Base-by-base conservation (phyloP, 2,329 filamentous ascomycete genomes). In the Cadophora luteo-olivacea region DNA sequence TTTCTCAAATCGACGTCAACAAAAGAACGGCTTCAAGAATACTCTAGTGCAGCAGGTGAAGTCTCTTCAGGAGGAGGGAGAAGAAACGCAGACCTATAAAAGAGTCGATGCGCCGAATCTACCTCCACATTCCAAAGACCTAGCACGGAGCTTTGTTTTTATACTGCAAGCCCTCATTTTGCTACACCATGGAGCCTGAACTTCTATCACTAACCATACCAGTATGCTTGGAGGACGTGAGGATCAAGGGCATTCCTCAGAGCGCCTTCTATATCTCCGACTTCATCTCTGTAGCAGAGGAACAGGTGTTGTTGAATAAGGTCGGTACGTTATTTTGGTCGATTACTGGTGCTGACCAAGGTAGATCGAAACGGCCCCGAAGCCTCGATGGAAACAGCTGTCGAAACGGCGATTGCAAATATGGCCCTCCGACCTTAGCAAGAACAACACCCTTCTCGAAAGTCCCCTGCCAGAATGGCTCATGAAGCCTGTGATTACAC, bases 361-460 rank as follows among this genome's bases (percentile, higher is more conserved):
- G 29, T 61, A 77, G 85, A 87, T 91, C 74, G 82, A 83, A 63
- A 83, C 86, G 55, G 89, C 89, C 0, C 91, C 92, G 32, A 90
- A 89, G 71, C 90, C 92, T 32, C 87, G 90, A 78, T 99, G 96
- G 95, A 94, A 93, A 70, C 86, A 91, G 61, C 90, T 99, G 66
- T 89, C 91, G n/a, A 93, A 94, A 79, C 92, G 96, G 66, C 91
- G 95, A 52, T 87, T 99, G 0, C 94, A 98, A 84, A 93, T 93
- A 0, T 93, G 94, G 86, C 96, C 95, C 1, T 96, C 92, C 2
- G 88, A 93, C 67, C 87, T 98, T 11, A 91, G 93, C 45, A 87
- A 89, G 65, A 88, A 97, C 78, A 88, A 97, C 79, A 91, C 88
- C 19, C 86, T 99, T 0, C 84, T 98, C 29, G 89, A 90, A 64